These are phyloP conservation scores for Leucoagaricus sp. DNA, from an alignment of 1,284 basidiomycete genomes.

Conservation along the genomic window DNA sequence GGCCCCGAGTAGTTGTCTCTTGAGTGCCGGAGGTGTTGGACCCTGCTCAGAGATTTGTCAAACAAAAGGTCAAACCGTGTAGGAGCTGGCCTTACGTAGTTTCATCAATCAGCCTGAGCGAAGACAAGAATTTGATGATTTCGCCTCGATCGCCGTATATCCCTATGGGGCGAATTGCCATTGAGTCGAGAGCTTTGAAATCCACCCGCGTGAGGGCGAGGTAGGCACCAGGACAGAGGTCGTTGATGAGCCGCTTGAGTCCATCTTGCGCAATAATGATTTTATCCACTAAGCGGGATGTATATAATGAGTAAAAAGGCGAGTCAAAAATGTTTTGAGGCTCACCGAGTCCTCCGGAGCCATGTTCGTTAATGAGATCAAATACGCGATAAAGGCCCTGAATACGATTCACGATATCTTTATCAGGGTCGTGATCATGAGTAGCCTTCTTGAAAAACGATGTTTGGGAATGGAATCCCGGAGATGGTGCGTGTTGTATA, in stretches of 20 bases:
- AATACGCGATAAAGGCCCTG: slow-evolving; percentile 46
- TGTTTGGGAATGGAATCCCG: too few species aligned
- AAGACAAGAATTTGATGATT: slow-evolving; percentile 45
- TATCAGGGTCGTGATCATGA: not conserved
- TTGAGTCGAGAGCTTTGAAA: slow-evolving; percentile 47
- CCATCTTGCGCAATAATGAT: slow-evolving; percentile 56
- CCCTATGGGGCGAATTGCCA: slow-evolving; percentile 49
- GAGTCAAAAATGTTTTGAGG: not conserved
- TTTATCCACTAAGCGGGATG: slow-evolving; percentile 48
- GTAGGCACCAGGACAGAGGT: slow-evolving; percentile 48
- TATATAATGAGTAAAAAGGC: not conserved
- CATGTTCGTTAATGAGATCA: slow-evolving; percentile 51
- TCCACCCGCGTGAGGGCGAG: slow-evolving; percentile 52
- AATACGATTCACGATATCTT: not conserved
- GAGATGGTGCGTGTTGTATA: too few species aligned
- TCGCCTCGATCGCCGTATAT: slow-evolving; percentile 55
- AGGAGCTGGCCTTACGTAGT: slow-evolving; percentile 29
- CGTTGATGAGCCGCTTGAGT: slow-evolving; percentile 46
- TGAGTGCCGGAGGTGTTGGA: slow-evolving; percentile 8
- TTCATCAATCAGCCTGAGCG: slow-evolving; percentile 36
- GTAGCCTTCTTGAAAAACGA: not conserved
- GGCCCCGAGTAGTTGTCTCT: slow-evolving; percentile 22
- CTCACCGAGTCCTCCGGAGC: slow-evolving; percentile 51
- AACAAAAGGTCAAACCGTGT: not conserved
- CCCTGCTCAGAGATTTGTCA: slow-evolving; percentile 18